Base-by-base conservation (phyloP, 2,329 filamentous ascomycete species). In the Colletotrichum tabaci region DNA sequence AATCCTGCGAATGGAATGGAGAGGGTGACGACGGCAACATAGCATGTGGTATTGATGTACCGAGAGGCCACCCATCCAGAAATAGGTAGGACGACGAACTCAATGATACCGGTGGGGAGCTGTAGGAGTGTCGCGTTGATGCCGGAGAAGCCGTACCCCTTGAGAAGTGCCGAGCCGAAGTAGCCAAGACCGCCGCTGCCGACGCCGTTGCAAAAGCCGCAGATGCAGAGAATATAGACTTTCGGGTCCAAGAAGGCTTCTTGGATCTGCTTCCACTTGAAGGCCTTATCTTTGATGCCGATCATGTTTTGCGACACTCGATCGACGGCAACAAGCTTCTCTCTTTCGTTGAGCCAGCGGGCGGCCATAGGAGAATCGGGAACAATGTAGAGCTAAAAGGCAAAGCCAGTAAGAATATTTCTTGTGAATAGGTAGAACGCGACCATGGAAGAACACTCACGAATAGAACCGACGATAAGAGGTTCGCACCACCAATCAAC, bases 231-330 rank as follows among this genome's bases (percentile, higher is more conserved):
- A 0, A 78, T 68, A 75, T 78, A 82, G 2, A 75, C 76, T 58
- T 81, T 79, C 2, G 76, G 75, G 64, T 82, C 80, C 6, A 69
- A 66, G 7, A 82, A 65, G 3, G 78, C 77, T 71, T 82, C 80
- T 12, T 74, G 55, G 40, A 80, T 75, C 67, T 82, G 80, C n/a
- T 73, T 68, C 57, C 66, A 65, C 46, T 77, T 78, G 63, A 76
- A 75, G 7, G 73, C 66, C 64, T 78, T 77, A 66, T 77, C 80
- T 70, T 80, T 77, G 47, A 82, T 78, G 9, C 80, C 80, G 1
- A 80, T 82, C 75, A 77, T 77, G 74, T 81, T 81, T 8, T 75
- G 74, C 46, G 77, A 72, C 26, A 82, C 77, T 3, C 81, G 77
- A 50, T 77, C 69, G 9, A 81, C 64, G 7, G 80, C 80, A 35